Conservation (phyloP, 2,329 filamentous ascomycete genomes). For the Penicillium sp. region DNA sequence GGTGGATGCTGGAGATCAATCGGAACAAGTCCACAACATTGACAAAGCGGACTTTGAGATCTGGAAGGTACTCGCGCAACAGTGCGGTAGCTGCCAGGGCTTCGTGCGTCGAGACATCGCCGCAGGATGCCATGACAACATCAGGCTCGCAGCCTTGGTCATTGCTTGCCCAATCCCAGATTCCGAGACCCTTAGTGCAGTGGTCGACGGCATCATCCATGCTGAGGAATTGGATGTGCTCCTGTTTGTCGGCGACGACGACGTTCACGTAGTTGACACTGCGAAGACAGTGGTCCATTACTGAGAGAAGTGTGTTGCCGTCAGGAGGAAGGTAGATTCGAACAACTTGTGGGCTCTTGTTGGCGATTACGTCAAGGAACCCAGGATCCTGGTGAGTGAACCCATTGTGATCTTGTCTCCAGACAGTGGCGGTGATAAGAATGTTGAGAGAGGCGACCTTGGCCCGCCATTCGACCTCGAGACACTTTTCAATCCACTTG, state of each 20-base stretch:
- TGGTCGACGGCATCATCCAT: slow-evolving; percentile 72
- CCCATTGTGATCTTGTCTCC: slow-evolving; percentile 80
- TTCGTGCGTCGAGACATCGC: slow-evolving; percentile 72
- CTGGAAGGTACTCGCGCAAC: slow-evolving; percentile 67
- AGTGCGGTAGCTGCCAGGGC: slow-evolving; percentile 71
- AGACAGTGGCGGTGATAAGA: slow-evolving; percentile 73
- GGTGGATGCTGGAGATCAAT: slow-evolving; percentile 66
- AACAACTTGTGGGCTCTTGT: slow-evolving; percentile 76
- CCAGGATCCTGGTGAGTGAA: slow-evolving; percentile 80
- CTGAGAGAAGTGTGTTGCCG: slow-evolving; percentile 72
- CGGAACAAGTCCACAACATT: slow-evolving; percentile 81
- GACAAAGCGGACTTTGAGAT: slow-evolving; percentile 73
- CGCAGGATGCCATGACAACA: slow-evolving; percentile 72
- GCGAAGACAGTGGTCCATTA: slow-evolving; percentile 72
- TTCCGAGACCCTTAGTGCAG: slow-evolving; percentile 74
- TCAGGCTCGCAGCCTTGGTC: slow-evolving; percentile 68
- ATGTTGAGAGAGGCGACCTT: slow-evolving; percentile 76
- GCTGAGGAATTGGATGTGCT: slow-evolving; percentile 71
- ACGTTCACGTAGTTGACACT: slow-evolving; percentile 79
- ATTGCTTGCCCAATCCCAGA: slow-evolving; percentile 75
- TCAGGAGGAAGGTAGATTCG: slow-evolving; percentile 79
- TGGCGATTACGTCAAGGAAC: slow-evolving; percentile 75
- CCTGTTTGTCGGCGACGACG: slow-evolving; percentile 75
- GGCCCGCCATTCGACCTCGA: slow-evolving; percentile 74
- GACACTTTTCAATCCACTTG: slow-evolving; percentile 80